Evolutionary conservation across 306 rosid species (phyloP), one percentile per base, ranked within the genome.

Genomic region (Cajanus cajan): DNA sequence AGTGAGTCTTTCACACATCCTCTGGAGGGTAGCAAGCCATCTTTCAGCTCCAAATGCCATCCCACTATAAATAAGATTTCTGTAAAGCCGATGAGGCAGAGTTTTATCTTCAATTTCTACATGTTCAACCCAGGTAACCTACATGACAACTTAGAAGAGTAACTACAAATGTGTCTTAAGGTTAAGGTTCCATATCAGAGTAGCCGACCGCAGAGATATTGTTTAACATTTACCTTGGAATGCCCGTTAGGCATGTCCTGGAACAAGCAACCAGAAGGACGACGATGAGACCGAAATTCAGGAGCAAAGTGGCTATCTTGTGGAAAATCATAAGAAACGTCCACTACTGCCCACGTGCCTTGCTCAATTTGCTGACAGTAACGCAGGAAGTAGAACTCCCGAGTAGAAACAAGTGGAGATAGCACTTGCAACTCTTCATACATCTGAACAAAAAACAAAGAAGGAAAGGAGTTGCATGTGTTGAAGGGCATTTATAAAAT

Each of bases 241-340:
- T 94, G 93, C 31, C 98, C 98, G 76, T 90, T 91, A 45, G 98
- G 98, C 98, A 94, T 83, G 85, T 92, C 98, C 73, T 88, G 95
- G 62, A 94, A 89, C 62, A 94, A 87, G 87, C 97, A 92, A 14
- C 98, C 98, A 1, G 98, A 92, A 43, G 98, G 97, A 82, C 85
- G 90, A 28, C 90, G 85, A 61, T 69, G 97, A 73, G 83, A 88
- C 33, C 87, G 88, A 75, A 50, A 82, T 62, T 89, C 96, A 52
- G 87, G 80, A 67, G 80, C 54, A 71, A 87, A 87, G n/a, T 92
- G 96, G 63, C 79, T 86, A 54, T 92, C 97, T 15, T 87, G 86
- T 3, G 97, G 90, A 18, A 90, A 77, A 8, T 90, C 92, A 43
- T 94, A 92, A 15, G 97, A 90, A 54, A 94, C 90, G 80, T 94